phyloP scores from a whole-genome alignment of 2,329 filamentous ascomycete genomes.

The Cercospora zeina region DNA sequence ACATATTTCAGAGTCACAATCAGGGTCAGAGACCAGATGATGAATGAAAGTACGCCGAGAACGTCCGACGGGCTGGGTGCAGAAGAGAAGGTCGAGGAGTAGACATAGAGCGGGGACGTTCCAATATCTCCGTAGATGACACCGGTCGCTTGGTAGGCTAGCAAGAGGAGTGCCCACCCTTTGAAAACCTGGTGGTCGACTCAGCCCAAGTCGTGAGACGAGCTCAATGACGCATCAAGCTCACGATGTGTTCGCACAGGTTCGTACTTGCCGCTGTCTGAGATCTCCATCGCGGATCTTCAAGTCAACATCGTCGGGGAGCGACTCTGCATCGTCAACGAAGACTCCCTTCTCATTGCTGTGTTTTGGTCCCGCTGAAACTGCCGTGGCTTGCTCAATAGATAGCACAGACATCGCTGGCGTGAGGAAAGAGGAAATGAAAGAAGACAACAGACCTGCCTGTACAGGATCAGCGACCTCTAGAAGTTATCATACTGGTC shows the following conservation, averaged over 20 bases:
- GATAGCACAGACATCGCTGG: neutral
- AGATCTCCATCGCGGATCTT: slow-evolving; percentile 25
- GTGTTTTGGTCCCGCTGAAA: neutral
- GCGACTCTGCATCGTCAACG: neutral
- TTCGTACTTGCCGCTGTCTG: slow-evolving; percentile 23
- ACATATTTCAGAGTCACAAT: slow-evolving; percentile 71
- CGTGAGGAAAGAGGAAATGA: neutral
- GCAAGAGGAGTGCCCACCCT: slow-evolving; percentile 43
- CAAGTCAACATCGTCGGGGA: slow-evolving; percentile 10
- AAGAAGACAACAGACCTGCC: neutral
- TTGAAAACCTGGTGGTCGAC: slow-evolving; percentile 34
- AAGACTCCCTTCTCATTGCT: neutral
- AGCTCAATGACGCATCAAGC: slow-evolving; percentile 6
- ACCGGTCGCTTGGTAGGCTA: slow-evolving; percentile 64
- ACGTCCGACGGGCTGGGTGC: slow-evolving; percentile 59
- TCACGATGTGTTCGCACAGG: slow-evolving; percentile 2
- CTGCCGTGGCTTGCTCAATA: too few relatives aligned
- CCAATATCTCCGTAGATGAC: slow-evolving; percentile 71
- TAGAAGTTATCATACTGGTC: neutral
- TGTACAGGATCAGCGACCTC: neutral
- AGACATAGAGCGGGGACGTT: slow-evolving; percentile 68
- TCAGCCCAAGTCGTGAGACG: slow-evolving; percentile 17
- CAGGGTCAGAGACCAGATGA: slow-evolving; percentile 67
- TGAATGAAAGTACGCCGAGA: slow-evolving; percentile 64
- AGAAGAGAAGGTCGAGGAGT: slow-evolving; percentile 60